Conservation (phyloP, 345 rosid species). For the Populus alba region DNA sequence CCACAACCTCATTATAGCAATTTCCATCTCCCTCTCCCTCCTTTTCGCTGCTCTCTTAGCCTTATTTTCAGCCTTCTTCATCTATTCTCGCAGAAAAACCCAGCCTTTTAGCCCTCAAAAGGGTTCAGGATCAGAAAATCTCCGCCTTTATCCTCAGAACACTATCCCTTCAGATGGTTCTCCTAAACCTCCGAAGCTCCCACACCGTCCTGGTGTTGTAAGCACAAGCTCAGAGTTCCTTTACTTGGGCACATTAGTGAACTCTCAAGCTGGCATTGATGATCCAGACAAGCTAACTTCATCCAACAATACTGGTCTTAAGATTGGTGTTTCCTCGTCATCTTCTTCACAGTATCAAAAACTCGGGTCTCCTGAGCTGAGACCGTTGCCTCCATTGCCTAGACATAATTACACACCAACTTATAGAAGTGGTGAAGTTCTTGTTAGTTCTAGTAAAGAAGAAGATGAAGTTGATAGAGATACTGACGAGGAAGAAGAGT, state of each 20-base stretch:
- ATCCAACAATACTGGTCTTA: conserved; percentile 37
- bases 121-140: conserved; percentile 46
- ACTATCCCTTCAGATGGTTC: conserved; percentile 58
- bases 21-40: conserved; percentile 53
- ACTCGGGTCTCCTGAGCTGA: conserved; percentile 86
- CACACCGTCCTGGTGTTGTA: conserved; percentile 25
- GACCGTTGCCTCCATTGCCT: conserved; percentile 86
- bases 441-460: conserved; percentile 26
- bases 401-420: conserved; percentile 40
- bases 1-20: conserved; percentile 27
- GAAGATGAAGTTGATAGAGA: conserved; percentile 32
- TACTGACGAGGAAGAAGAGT: conserved; percentile 52
- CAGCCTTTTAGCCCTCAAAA: conserved; percentile 31
- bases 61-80: conserved; percentile 37
- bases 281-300: conserved; percentile 25
- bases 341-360: conserved; percentile 42
- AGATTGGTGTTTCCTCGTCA: conserved; percentile 45
- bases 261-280: conserved; percentile 36
- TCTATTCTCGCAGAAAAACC: conserved; percentile 41
- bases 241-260: conserved; percentile 74
- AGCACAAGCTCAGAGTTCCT: conserved; percentile 74
- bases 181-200: conserved; percentile 30
- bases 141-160: conserved; percentile 66
- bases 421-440: conserved; percentile 40
- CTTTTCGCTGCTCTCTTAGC: conserved; percentile 51